These are phyloP conservation scores for Parsonsia alboflavescens DNA, from an alignment of 257 asterid genomes.

Conservation along the genomic window DNA sequence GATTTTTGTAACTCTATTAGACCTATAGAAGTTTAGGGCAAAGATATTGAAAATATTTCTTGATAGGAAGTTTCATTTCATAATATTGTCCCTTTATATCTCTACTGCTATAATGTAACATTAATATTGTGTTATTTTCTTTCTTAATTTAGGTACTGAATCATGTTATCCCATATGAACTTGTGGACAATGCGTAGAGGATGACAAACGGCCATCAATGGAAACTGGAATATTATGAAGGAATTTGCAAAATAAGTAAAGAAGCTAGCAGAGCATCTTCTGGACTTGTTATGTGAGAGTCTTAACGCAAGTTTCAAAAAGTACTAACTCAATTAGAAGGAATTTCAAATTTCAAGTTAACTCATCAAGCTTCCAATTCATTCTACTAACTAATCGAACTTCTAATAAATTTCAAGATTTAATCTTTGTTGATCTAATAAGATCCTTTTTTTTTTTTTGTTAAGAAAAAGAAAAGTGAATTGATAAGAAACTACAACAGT, in stretches of 20 bases:
- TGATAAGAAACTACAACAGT: too few relatives aligned
- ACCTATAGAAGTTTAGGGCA: too few relatives aligned
- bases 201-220: slow-evolving; percentile 54
- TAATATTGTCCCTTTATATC: too few relatives aligned
- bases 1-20: too few relatives aligned
- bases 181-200: slow-evolving; percentile 57
- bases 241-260: slow-evolving; percentile 55
- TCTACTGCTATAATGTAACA: not conserved
- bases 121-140: not conserved
- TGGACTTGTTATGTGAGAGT: slow-evolving; percentile 66
- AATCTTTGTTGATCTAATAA: too few relatives aligned
- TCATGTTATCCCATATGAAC: slow-evolving; percentile 52
- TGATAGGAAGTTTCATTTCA: too few relatives aligned
- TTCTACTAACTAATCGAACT: not conserved
- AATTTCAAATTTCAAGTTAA: not conserved
- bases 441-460: too few relatives aligned
- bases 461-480: too few relatives aligned
- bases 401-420: too few relatives aligned
- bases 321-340: too few relatives aligned
- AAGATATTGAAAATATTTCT: too few relatives aligned
- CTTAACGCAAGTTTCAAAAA: slow-evolving; percentile 22
- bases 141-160: slow-evolving; percentile 34
- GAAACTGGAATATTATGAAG: slow-evolving; percentile 57
- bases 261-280: slow-evolving; percentile 55
- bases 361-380: not conserved